Conservation (phyloP, 805 yeast species). For the Jamesozyma spencerorum region DNA sequence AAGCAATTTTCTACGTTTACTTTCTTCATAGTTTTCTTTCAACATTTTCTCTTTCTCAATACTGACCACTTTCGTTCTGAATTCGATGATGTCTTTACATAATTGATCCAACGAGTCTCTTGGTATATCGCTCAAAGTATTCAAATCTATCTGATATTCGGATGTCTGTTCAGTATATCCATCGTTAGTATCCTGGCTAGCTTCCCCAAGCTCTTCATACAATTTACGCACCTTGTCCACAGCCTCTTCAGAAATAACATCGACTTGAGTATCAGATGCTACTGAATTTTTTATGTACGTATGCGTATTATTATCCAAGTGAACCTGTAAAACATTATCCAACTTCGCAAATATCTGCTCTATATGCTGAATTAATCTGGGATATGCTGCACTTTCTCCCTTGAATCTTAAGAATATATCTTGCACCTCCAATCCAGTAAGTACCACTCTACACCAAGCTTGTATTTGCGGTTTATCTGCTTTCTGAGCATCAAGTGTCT, state of each 20-base stretch:
- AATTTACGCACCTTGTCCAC: neutral
- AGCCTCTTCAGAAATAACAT: neutral
- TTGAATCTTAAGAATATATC: slow-evolving; percentile 14
- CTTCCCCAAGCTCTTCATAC: neutral
- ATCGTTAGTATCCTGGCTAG: neutral
- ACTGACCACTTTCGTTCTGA: slow-evolving; percentile 45
- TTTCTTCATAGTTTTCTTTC: slow-evolving; percentile 31
- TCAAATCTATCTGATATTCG: slow-evolving; percentile 23
- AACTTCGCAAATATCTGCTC: neutral
- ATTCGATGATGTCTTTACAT: slow-evolving; percentile 42
- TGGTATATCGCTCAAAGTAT: slow-evolving; percentile 26
- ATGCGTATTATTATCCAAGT: slow-evolving; percentile 16
- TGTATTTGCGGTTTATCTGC: slow-evolving; percentile 1
- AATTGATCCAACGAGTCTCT: slow-evolving; percentile 22
- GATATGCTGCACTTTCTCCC: neutral
- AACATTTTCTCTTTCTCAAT: slow-evolving; percentile 44
- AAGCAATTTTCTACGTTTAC: slow-evolving; percentile 17
- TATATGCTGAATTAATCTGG: neutral
- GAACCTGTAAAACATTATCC: slow-evolving; percentile 3
- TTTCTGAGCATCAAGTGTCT: neutral
- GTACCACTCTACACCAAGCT: slow-evolving; percentile 12
- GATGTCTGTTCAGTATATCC: slow-evolving; percentile 2
- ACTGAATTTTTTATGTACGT: slow-evolving; percentile 10
- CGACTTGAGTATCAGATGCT: neutral
- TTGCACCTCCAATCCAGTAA: slow-evolving; percentile 12